Conservation (phyloP, 352 stramenopile genomes). For the Vaucheria bursata region DNA sequence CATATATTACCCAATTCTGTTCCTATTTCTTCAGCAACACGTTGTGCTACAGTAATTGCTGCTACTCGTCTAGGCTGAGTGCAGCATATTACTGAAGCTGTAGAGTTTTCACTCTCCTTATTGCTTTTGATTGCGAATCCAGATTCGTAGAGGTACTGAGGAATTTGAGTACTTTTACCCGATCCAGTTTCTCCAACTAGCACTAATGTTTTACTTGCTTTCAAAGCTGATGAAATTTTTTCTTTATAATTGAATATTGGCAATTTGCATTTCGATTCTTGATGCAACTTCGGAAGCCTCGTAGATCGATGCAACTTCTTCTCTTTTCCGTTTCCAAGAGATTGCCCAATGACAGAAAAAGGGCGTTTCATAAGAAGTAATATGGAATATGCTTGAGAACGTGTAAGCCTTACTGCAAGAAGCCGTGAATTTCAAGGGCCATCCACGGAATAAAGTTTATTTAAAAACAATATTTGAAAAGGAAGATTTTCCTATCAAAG, state of each 20-base stretch:
- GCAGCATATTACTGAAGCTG: constrained; percentile 71
- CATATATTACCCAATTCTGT: constrained; percentile 72
- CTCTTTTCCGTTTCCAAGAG: no score
- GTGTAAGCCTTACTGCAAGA: no score
- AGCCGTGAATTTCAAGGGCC: no score
- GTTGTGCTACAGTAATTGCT: constrained; percentile 96
- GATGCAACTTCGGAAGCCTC: constrained; percentile 61
- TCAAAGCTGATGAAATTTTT: constrained; percentile 89
- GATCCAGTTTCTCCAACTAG: constrained; percentile 98
- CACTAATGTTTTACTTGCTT: constrained; percentile 79
- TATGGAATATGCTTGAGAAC: no score
- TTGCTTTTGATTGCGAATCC: background rate
- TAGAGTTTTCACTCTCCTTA: background rate
- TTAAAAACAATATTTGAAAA: no score
- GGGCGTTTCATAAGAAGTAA: no score
- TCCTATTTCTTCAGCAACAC: constrained; percentile 92
- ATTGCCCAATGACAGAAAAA: no score
- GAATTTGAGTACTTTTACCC: constrained; percentile 99
- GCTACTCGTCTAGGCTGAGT: constrained; percentile 96
- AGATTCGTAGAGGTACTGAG: constrained; percentile 96
- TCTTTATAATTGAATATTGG: constrained; percentile 95
- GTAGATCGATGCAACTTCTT: background rate
- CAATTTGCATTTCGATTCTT: constrained; percentile 83
- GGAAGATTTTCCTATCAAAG: no score
- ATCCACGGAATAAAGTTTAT: no score